Evolutionary conservation across 2,329 filamentous ascomycete genomes (phyloP).

Genomic region (Pestalotiopsis sp.): DNA sequence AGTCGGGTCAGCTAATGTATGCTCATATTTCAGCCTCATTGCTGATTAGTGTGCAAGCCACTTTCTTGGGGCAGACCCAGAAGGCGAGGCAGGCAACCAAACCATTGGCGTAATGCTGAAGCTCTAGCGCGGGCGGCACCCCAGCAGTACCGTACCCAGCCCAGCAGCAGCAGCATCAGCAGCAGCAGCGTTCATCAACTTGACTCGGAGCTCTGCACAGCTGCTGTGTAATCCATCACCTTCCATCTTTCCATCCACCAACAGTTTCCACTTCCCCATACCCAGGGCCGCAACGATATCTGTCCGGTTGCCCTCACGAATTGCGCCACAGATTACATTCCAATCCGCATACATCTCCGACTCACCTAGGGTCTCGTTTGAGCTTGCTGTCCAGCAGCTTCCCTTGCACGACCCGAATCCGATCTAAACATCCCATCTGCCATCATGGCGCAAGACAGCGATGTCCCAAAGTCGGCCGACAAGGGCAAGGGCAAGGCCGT

Average conservation of each 20-base stretch:
- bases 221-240: slow-evolving; percentile 14
- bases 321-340: not conserved
- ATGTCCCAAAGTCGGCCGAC: slow-evolving; percentile 79
- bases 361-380: not conserved
- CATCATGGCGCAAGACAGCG: slow-evolving; percentile 91
- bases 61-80: not conserved
- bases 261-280: not conserved
- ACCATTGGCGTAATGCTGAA: not conserved
- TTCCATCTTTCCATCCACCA: slow-evolving; percentile 16
- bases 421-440: slow-evolving; percentile 20
- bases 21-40: no score
- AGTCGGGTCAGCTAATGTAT: no score
- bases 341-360: not conserved
- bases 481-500: slow-evolving; percentile 96
- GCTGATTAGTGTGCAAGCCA: no score
- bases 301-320: not conserved
- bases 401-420: not conserved
- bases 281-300: not conserved
- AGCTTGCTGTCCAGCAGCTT: not conserved
- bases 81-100: not conserved
- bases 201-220: slow-evolving; percentile 17
- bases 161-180: not conserved
- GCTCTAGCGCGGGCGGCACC: slow-evolving; percentile 1
- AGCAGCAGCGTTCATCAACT: not conserved
- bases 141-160: not conserved